These are phyloP conservation scores for Candida tetrigidarum DNA, from an alignment of 1,139 yeast genomes.

Conservation along the genomic window DNA sequence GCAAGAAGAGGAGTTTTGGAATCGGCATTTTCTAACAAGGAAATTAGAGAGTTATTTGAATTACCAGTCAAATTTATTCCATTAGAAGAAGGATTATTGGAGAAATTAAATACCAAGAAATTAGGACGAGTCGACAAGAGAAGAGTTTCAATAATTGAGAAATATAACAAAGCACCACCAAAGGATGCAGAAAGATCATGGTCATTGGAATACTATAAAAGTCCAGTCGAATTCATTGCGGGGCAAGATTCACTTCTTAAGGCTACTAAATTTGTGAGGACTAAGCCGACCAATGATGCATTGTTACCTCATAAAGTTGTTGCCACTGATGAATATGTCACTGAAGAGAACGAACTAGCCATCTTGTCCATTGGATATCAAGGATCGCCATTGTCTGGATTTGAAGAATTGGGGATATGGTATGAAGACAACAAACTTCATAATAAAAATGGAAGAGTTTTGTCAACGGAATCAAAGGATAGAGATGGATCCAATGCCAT, in stretches of 20 bases:
- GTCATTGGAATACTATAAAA: constrained; percentile 69
- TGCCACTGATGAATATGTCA: constrained; percentile 42
- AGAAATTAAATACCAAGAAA: constrained; percentile 36
- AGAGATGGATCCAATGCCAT: constrained; percentile 24
- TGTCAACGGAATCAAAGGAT: constrained; percentile 29
- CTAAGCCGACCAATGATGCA: constrained; percentile 42
- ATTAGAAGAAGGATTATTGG: constrained; percentile 47
- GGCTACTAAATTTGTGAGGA: constrained; percentile 53
- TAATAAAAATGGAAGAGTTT: constrained; percentile 64
- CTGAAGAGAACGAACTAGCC: constrained; percentile 63
- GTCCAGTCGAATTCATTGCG: constrained; percentile 62
- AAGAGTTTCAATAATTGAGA: constrained; percentile 63
- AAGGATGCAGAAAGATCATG: constrained; percentile 43
- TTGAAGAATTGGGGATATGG: constrained; percentile 52
- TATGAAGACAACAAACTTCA: constrained; percentile 67
- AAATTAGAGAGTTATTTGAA: constrained; percentile 80
- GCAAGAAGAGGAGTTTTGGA: constrained; percentile 86
- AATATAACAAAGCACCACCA: constrained; percentile 39
- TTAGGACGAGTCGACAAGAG: constrained; percentile 73
- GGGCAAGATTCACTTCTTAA: constrained; percentile 38
- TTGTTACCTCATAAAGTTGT: constrained; percentile 40
- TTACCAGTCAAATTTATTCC: constrained; percentile 61
- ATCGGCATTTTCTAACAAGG: constrained; percentile 92
- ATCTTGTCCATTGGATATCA: constrained; percentile 86
- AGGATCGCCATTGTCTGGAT: constrained; percentile 65